Evolutionary conservation across 2,329 filamentous ascomycete species (phyloP), one percentile per base, ranked within the genome.

Genomic region (Apiospora rasikravindrae): DNA sequence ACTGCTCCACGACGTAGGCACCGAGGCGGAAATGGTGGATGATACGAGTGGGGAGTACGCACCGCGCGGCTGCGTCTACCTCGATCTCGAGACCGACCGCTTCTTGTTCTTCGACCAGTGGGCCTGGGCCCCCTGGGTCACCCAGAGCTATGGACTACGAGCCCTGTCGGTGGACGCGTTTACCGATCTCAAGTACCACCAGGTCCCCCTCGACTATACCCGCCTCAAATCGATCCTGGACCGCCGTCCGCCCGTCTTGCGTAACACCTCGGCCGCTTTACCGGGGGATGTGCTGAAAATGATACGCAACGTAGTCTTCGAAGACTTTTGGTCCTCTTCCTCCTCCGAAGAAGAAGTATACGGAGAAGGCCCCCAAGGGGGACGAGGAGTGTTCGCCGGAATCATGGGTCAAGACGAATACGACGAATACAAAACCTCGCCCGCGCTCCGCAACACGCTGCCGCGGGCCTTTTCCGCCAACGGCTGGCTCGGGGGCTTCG

Each of bases 41-140:
- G 22, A 3, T n/a, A 11, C 6, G 0, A 14, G 1, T 8, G 8
- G 7, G 8, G 7, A 3, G 16, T 4, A 8, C 19, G 16, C 8
- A 16, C 53, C 49, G 2, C 53, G 53, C 16, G 53, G 53, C 16
- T 37, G 53, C 53, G 29, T 61, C 53, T 11, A 61, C 53, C 53
- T 61, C 29, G 53, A 61, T 19, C 26, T 61, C 4, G 29, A 61
- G 16, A 61, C 6, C 29, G 53, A 61, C 53, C 53, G 53, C 29
- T 61, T 61, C 53, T 29, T 61, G 6, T 22, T 61, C 29, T 11
- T n/a, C 16, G 2, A 37, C 5, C 29, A 33, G 16, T 61, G 53
- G 29, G 1, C 6, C 19, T 49, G 7, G 19, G 2, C 8, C 19
- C 22, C 22, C 1, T 1, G 19, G 45, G 22, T n/a, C 19, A 6